Evolutionary conservation across 495 filamentous ascomycete genomes (phyloP).

Genomic region (Xylona heveae): DNA sequence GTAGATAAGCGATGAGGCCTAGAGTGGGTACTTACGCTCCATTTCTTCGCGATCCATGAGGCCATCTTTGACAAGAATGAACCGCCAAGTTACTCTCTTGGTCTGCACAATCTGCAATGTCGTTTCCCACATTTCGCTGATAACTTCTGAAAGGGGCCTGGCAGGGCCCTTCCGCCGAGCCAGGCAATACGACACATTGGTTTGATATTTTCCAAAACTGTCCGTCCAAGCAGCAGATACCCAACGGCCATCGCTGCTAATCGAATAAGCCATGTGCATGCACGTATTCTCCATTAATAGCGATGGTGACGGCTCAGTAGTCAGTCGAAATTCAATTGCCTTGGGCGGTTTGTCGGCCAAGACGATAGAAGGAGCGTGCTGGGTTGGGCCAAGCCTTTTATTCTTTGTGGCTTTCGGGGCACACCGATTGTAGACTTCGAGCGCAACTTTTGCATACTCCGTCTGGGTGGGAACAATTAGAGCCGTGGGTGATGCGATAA

Average conservation of each 20-base stretch:
- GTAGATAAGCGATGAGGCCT: constrained; percentile 1
- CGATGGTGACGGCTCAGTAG: constrained; percentile 39
- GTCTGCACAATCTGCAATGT: constrained; percentile 55
- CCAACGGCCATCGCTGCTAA: constrained; percentile 70
- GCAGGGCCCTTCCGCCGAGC: constrained; percentile 37
- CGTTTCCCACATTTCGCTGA: constrained; percentile 66
- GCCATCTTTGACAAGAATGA: constrained; percentile 56
- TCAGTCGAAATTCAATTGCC: constrained; percentile 60
- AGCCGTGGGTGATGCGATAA: constrained; percentile 41
- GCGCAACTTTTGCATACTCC: constrained; percentile 44
- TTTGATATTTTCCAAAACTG: constrained; percentile 54
- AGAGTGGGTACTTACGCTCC: constrained; percentile 17
- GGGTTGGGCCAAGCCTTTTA: constrained; percentile 19
- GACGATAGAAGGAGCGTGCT: constrained; percentile 29
- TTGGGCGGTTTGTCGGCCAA: constrained; percentile 54
- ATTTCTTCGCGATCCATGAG: constrained; percentile 55
- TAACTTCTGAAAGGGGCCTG: constrained; percentile 34
- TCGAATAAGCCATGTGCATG: constrained; percentile 72
- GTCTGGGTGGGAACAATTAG: constrained; percentile 45
- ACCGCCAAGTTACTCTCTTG: constrained; percentile 54
- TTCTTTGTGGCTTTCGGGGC: constrained; percentile 30
- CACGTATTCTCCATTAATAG: constrained; percentile 65
- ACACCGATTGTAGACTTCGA: constrained; percentile 80
- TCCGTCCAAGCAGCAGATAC: constrained; percentile 85
- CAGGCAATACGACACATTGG: constrained; percentile 58